Evolutionary conservation across 495 filamentous ascomycete species (phyloP).

Genomic region (Alectoria sarmentosa): DNA sequence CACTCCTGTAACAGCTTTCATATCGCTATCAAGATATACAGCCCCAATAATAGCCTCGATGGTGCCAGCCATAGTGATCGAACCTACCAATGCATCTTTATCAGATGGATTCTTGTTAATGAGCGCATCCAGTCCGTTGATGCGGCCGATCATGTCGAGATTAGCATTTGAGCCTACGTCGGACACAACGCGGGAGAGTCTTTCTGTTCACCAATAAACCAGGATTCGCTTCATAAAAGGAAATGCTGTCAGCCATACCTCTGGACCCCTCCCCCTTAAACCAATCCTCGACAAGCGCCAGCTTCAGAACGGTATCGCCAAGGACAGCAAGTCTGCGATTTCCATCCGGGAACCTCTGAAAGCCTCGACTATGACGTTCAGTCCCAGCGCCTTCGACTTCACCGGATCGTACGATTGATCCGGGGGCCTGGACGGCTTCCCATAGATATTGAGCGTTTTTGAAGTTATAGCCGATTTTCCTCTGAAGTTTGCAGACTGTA

Average conservation of each 20-base stretch:
- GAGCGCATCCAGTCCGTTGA: constrained; percentile 3
- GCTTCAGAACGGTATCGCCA: constrained; percentile 17
- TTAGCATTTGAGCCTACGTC: constrained; percentile 14
- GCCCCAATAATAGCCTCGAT: constrained; percentile 22
- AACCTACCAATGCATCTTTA: not conserved
- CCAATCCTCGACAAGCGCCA: constrained; percentile 19
- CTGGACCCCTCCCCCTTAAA: constrained; percentile 3
- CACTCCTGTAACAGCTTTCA: constrained; percentile 8
- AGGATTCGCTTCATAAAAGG: not conserved
- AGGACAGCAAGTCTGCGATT: constrained; percentile 18
- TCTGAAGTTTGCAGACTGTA: constrained; percentile 5
- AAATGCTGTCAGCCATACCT: constrained; percentile 1
- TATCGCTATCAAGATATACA: constrained; percentile 20
- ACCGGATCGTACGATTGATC: constrained; percentile 2
- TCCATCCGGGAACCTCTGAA: constrained; percentile 12
- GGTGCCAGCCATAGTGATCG: constrained; percentile 12
- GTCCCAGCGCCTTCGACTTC: constrained; percentile 1
- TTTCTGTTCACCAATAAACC: constrained; percentile 4
- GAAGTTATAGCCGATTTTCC: constrained; percentile 16
- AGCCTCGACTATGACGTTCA: not conserved
- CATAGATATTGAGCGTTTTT: constrained; percentile 11
- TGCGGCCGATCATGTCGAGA: constrained; percentile 11
- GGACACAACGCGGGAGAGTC: not conserved
- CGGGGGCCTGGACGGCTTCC: constrained; percentile 21
- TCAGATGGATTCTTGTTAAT: constrained; percentile 14